These are phyloP conservation scores for Pichia gijzeniarum DNA, from an alignment of 805 yeast species.

Conservation along the genomic window DNA sequence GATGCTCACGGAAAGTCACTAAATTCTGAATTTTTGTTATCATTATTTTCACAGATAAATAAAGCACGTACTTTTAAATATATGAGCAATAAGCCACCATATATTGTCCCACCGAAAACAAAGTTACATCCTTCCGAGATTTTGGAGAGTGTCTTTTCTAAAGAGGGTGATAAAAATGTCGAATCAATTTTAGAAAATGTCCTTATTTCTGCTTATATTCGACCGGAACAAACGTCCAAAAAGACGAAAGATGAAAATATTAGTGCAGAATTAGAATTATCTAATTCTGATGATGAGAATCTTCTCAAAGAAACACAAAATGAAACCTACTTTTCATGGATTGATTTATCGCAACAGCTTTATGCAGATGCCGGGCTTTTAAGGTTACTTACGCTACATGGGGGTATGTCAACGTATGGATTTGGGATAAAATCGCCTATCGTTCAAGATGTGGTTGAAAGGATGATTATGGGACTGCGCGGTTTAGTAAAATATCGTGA, in stretches of 20 bases:
- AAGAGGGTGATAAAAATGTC: constrained; percentile 16
- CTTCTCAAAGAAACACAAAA: constrained; percentile 2
- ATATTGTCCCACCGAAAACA: constrained; percentile 23
- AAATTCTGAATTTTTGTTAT: constrained; percentile 14
- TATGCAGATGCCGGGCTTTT: constrained; percentile 35
- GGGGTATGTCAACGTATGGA: constrained; percentile 21
- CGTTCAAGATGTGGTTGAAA: constrained; percentile 27
- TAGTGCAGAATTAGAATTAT: background rate
- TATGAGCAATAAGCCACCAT: constrained; percentile 28
- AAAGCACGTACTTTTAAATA: constrained; percentile 26
- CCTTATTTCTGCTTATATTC: constrained; percentile 8
- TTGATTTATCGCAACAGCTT: constrained; percentile 32
- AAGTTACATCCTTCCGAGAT: constrained; percentile 28
- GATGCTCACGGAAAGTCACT: constrained; percentile 15
- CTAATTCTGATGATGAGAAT: background rate
- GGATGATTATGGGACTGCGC: constrained; percentile 27
- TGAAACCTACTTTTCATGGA: constrained; percentile 32
- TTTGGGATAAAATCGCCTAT: constrained; percentile 22
- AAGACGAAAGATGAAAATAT: background rate
- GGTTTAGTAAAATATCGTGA: constrained; percentile 19
- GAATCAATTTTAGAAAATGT: constrained; percentile 12
- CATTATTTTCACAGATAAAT: constrained; percentile 16
- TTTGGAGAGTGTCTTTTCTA: constrained; percentile 18
- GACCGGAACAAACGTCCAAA: constrained; percentile 2
- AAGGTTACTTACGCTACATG: constrained; percentile 30